These are phyloP conservation scores for Yamadazyma mexicana DNA, from an alignment of 1,139 yeast species.

Conservation along the genomic window DNA sequence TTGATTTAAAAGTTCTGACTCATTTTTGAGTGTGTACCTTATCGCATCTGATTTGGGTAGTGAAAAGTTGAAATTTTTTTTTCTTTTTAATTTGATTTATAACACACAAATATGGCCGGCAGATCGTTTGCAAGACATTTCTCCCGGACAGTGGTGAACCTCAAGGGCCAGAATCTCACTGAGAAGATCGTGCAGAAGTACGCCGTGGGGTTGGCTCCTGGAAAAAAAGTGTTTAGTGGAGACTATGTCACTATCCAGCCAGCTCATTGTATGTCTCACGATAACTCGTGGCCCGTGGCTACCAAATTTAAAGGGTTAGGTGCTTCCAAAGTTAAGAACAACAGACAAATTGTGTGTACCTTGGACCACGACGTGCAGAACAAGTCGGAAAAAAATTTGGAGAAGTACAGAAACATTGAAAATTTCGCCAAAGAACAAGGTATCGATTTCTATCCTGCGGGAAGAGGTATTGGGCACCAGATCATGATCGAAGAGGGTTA, in stretches of 20 bases:
- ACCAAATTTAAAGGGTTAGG: constrained; percentile 94
- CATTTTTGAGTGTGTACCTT: constrained; percentile 17
- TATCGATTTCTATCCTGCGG: constrained; percentile 97
- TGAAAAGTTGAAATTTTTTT: constrained; percentile 1
- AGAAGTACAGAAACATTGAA: constrained; percentile 85
- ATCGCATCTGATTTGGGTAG: constrained; percentile 2
- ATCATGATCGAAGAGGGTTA: constrained; percentile 99
- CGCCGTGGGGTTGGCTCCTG: constrained; percentile 76
- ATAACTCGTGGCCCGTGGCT: constrained; percentile 99
- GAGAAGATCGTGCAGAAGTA: constrained; percentile 94
- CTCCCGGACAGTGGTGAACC: constrained; percentile 13
- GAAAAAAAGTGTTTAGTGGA: constrained; percentile 77
- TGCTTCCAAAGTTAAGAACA: constrained; percentile 77
- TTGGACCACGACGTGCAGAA: constrained; percentile 98
- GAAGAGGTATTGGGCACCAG: constrained; percentile 98
- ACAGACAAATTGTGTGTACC: constrained; percentile 90
- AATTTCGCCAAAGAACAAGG: constrained; percentile 87
- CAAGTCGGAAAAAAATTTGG: constrained; percentile 80
- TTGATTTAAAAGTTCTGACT: constrained; percentile 25
- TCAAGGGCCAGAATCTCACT: constrained; percentile 75
- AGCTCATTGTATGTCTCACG: constrained; percentile 98
- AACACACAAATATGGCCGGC: not conserved
- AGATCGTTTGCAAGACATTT: constrained; percentile 15
- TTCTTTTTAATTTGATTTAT: not conserved
- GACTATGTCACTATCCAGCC: constrained; percentile 95